These are phyloP conservation scores for Linnemannia hyalina DNA, from an alignment of 192 early-diverging fungal species.

Conservation along the genomic window DNA sequence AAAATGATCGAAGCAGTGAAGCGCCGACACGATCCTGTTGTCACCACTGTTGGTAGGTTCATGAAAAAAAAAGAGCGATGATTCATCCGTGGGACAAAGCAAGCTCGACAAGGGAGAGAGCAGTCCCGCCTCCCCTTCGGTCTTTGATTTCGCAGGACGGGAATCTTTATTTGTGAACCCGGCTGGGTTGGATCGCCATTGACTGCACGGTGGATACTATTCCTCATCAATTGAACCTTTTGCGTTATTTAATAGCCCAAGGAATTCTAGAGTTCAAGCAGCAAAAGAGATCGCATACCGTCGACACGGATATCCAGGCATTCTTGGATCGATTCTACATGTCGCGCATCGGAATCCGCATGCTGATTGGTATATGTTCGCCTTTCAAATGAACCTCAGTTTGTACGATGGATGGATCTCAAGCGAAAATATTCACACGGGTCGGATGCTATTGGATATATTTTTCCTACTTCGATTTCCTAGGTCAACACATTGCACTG, in stretches of 20 bases:
- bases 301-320: slow-evolving; percentile 85
- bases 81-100: neutral
- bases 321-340: slow-evolving; percentile 98
- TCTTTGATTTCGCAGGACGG: slow-evolving; percentile 37
- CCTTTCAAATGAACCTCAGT: neutral
- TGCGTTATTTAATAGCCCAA: slow-evolving; percentile 70
- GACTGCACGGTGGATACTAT: neutral
- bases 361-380: slow-evolving; percentile 84
- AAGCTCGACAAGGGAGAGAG: neutral
- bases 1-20: slow-evolving; percentile 93
- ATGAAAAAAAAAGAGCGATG: slow-evolving; percentile 1
- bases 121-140: slow-evolving; percentile 3
- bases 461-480: neutral
- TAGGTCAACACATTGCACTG: slow-evolving; percentile 82
- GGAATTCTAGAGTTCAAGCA: slow-evolving; percentile 95
- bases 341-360: slow-evolving; percentile 98
- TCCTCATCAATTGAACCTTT: neutral
- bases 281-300: slow-evolving; percentile 53
- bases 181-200: neutral
- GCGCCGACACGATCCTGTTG: slow-evolving; percentile 92
- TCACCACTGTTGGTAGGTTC: slow-evolving; percentile 81
- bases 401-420: neutral
- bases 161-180: slow-evolving; percentile 8
- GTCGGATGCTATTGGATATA: neutral
- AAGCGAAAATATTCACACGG: neutral